These are phyloP conservation scores for Acrocalymma vagum DNA, from an alignment of 2,329 filamentous ascomycete species.

Conservation along the genomic window DNA sequence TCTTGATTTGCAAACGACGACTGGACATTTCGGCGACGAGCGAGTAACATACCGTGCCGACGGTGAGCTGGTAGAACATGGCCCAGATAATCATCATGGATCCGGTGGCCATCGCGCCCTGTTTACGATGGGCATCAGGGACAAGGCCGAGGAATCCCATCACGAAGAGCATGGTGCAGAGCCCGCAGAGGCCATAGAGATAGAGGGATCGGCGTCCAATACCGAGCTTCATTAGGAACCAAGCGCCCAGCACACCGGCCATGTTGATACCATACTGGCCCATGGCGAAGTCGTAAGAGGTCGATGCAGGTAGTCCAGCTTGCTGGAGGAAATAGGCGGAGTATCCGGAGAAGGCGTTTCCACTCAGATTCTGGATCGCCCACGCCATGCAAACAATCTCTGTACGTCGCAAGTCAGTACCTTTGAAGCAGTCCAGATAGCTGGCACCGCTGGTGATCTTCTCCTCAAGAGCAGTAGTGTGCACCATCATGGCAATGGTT, in stretches of 20 bases:
- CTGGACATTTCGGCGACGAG: constrained; percentile 87
- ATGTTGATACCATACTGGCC: constrained; percentile 75
- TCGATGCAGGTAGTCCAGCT: constrained; percentile 53
- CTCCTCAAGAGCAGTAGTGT: constrained; percentile 83
- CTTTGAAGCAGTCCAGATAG: constrained; percentile 86
- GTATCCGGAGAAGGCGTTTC: constrained; percentile 58
- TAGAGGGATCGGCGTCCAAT: constrained; percentile 81
- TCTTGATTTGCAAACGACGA: constrained; percentile 87
- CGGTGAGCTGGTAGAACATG: constrained; percentile 79
- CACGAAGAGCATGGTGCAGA: constrained; percentile 80
- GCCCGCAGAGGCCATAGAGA: constrained; percentile 73
- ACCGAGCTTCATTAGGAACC: constrained; percentile 79
- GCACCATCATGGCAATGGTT: constrained; percentile 90
- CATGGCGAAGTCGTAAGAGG: constrained; percentile 56
- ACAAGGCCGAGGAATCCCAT: constrained; percentile 86
- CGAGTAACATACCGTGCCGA: constrained; percentile 90
- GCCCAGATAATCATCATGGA: constrained; percentile 71
- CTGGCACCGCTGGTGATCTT: constrained; percentile 76
- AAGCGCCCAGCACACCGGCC: constrained; percentile 81
- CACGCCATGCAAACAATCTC: constrained; percentile 70
- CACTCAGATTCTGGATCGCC: constrained; percentile 59
- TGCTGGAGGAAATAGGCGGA: constrained; percentile 60
- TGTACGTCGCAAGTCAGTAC: constrained; percentile 78
- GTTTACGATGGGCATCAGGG: constrained; percentile 64
- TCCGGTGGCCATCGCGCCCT: constrained; percentile 79